Evolutionary conservation across 345 rosid species (phyloP).

Genomic region (Mallotus nudiflorus): DNA sequence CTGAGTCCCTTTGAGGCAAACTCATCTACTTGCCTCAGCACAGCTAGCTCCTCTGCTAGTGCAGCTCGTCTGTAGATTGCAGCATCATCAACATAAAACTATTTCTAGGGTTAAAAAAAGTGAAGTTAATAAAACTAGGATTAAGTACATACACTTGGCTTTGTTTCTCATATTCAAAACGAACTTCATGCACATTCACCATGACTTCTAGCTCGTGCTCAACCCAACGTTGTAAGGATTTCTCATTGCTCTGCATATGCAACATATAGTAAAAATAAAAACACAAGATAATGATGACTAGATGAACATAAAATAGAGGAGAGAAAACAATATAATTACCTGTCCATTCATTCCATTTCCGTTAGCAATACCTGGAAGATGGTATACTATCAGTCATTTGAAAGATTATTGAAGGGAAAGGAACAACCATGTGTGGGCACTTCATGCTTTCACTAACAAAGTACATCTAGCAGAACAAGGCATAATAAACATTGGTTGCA

Average conservation of each 20-base stretch:
- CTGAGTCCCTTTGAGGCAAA: slow-evolving; percentile 84
- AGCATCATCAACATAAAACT: slow-evolving; percentile 8
- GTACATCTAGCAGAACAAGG: slow-evolving; percentile 13
- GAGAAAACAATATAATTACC: slow-evolving; percentile 42
- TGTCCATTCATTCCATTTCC: slow-evolving; percentile 81
- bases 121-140: slow-evolving; percentile 13
- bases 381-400: slow-evolving; percentile 35
- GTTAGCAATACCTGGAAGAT: slow-evolving; percentile 61
- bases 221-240: slow-evolving; percentile 89
- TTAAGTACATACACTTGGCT: slow-evolving; percentile 80
- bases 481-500: slow-evolving; percentile 10
- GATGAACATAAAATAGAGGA: neutral
- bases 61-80: slow-evolving; percentile 75
- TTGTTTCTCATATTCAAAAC: slow-evolving; percentile 93
- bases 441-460: slow-evolving; percentile 7
- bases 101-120: neutral
- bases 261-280: slow-evolving; percentile 14
- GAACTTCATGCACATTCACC: slow-evolving; percentile 99
- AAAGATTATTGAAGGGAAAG: slow-evolving; percentile 7
- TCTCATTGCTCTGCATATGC: slow-evolving; percentile 71
- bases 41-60: slow-evolving; percentile 84
- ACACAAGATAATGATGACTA: slow-evolving; percentile 8
- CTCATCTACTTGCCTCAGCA: slow-evolving; percentile 88
- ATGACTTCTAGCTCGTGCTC: slow-evolving; percentile 97
- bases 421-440: neutral